A percentile compares a stretch with the other conserved stretches of the same genome.
Conservation (phyloP, 208 protist species). For the Leishmania tropica region DNA sequence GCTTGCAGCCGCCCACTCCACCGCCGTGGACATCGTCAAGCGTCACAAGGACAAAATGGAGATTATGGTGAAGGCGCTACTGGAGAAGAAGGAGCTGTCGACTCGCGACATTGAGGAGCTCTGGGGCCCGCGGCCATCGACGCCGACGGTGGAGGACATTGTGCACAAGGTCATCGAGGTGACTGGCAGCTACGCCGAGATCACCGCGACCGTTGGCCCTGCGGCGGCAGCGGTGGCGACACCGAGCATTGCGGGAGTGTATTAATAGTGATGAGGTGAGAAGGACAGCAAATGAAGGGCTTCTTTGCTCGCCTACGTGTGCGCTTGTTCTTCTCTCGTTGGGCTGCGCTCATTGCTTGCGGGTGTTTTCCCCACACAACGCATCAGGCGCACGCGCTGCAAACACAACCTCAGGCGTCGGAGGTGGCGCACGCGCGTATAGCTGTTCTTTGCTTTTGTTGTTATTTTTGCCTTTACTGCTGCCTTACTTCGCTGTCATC, state of each 20-base stretch:
- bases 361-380: background rate
- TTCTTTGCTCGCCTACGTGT: background rate
- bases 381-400: background rate
- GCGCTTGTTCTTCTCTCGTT: background rate
- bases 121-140: conserved; percentile 71
- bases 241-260: background rate
- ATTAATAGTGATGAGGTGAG: background rate
- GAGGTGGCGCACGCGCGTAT: background rate
- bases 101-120: conserved; percentile 73
- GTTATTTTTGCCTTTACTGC: background rate
- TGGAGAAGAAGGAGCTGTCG: conserved; percentile 84
- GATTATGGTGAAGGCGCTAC: conserved; percentile 44
- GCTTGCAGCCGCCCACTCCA: conserved; percentile 66
- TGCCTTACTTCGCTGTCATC: background rate
- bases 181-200: conserved; percentile 15
- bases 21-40: conserved; percentile 54
- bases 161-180: conserved; percentile 31
- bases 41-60: conserved; percentile 65
- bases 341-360: background rate
- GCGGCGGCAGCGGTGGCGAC: conserved; percentile 14
- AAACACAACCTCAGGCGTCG: background rate
- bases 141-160: conserved; percentile 64
- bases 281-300: too few relatives aligned
- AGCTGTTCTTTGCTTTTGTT: background rate
- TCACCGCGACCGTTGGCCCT: background rate